Base-by-base conservation (phyloP, 441 rosid species). In the Jatropha podagrica region DNA sequence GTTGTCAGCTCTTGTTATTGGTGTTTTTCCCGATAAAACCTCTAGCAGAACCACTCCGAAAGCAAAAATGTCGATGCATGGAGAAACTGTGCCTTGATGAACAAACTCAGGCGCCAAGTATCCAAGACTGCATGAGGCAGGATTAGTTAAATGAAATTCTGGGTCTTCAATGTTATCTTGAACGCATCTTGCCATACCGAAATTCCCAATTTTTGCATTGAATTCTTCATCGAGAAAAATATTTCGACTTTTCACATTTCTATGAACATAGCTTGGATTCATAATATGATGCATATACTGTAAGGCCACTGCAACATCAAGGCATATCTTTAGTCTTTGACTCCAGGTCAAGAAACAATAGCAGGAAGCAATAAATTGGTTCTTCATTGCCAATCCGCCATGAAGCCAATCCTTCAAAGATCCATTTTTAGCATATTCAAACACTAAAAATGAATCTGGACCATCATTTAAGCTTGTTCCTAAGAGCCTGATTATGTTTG, bases 341-440 rank as follows among this genome's bases (percentile, higher is more conserved):
- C 81, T 81, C 99, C 97, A 95, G 41, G 92, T 88, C 88, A 95
- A 77, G 85, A 93, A 93, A 74, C 99, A 93, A 75, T 90, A 83
- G 80, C 97, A 95, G 20, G 99, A 95, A 63, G 93, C 91, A 32
- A 95, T 93, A 87, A 93, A 95, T 12, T 95, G 98, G 75, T 87
- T 95, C 88, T 95, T 95, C 82, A 95, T 88, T 4, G 98, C 99
- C 75, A 95, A 81, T 56, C 97, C 97, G 32, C 96, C 91, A 44
- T 91, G 99, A 61, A 95, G 79, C 99, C 99, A 95, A 26, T 95
- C 99, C 84, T 89, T 91, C 59, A 95, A 80, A 17, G 98, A 91
- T 20, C 97, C 99, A 58, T 95, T 95, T 85, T 84, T 87, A 0
- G 96, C 97, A 51, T 90, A 91, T 85, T 95, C 99, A 37, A 89